Percentiles rank a stretch among this genome's conserved stretches.
Evolutionary conservation across 2,329 filamentous ascomycete genomes (phyloP).

Genomic region (Domatiomyces catenatus): DNA sequence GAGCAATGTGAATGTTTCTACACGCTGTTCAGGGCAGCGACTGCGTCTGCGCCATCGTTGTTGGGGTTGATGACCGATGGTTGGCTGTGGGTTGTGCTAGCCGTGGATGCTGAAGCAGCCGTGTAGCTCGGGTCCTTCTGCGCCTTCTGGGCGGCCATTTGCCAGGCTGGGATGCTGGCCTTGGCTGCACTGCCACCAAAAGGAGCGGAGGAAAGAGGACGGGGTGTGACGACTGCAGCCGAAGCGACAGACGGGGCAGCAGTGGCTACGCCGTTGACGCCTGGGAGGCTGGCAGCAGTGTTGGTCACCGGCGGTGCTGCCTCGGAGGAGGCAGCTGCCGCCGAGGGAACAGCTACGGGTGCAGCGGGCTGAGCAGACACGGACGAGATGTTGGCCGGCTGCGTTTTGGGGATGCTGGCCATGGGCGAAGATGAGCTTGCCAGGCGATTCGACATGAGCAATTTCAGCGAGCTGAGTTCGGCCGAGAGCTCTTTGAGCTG

Average conservation of each 20-base stretch:
- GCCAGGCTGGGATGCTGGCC: conserved; percentile 66
- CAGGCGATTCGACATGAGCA: conserved; percentile 55
- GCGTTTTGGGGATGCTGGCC: conserved; percentile 19
- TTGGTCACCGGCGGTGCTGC: conserved; percentile 12
- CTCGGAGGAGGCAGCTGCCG: conserved; percentile 18
- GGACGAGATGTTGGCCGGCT: conserved; percentile 21
- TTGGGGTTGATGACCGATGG: conserved; percentile 4
- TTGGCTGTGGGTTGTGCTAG: conserved; percentile 2
- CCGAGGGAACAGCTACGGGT: conserved; percentile 7
- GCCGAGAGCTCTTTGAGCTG: conserved; percentile 69
- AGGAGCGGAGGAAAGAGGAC: conserved; percentile 6
- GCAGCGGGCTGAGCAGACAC: conserved; percentile 13
- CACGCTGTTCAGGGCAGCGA: conserved; percentile 13
- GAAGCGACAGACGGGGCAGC: conserved; percentile 8
- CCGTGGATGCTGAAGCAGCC: conserved; percentile 1
- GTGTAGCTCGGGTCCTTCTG: conserved; percentile 6
- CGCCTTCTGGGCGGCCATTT: conserved; percentile 51
- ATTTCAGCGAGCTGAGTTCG: conserved; percentile 86
- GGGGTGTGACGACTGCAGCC: conserved; percentile 2
- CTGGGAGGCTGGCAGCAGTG: conserved; percentile 4
- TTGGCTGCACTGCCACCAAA: conserved; percentile 24
- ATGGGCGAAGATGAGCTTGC: conserved; percentile 15
- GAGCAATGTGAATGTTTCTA: neutral
- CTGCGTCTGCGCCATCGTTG: conserved; percentile 15
- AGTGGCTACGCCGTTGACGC: conserved; percentile 3